Conservation (phyloP, 2,329 filamentous ascomycete species). For the Aspergillus spinulosporus region DNA sequence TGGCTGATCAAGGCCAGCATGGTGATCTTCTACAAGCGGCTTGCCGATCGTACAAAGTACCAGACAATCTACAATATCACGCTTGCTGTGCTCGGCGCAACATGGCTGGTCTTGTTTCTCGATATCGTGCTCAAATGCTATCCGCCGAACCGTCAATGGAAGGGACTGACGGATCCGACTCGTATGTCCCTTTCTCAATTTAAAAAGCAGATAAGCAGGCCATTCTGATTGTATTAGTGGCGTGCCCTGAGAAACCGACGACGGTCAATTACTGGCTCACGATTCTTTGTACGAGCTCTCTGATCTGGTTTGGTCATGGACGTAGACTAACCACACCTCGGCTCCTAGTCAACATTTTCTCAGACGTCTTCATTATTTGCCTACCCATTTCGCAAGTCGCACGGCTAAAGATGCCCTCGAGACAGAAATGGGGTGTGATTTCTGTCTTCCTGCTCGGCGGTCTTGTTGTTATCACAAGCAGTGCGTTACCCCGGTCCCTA, state of each 20-base stretch:
- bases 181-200: neutral
- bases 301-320: neutral
- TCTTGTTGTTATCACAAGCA: conserved; percentile 24
- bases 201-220: too few relatives aligned
- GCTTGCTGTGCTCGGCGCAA: conserved; percentile 17
- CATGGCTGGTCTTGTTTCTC: conserved; percentile 24
- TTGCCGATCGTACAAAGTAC: conserved; percentile 24
- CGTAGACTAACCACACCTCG: neutral
- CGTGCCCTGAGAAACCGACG: conserved; percentile 16
- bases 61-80: conserved; percentile 24
- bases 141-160: conserved; percentile 18
- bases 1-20: conserved; percentile 26
- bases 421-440: conserved; percentile 23
- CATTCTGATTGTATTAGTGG: conserved; percentile 7
- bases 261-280: conserved; percentile 25
- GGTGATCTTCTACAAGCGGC: conserved; percentile 27
- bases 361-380: conserved; percentile 25
- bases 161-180: conserved; percentile 3
- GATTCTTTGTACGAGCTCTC: conserved; percentile 20
- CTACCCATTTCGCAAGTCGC: conserved; percentile 25
- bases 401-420: conserved; percentile 21
- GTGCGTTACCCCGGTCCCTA: conserved; percentile 9
- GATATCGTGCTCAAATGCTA: conserved; percentile 27
- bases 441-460: conserved; percentile 23
- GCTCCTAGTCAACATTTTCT: conserved; percentile 23